phyloP scores from a whole-genome alignment of 352 stramenopile genomes.

The Phytophthora tubulina region DNA sequence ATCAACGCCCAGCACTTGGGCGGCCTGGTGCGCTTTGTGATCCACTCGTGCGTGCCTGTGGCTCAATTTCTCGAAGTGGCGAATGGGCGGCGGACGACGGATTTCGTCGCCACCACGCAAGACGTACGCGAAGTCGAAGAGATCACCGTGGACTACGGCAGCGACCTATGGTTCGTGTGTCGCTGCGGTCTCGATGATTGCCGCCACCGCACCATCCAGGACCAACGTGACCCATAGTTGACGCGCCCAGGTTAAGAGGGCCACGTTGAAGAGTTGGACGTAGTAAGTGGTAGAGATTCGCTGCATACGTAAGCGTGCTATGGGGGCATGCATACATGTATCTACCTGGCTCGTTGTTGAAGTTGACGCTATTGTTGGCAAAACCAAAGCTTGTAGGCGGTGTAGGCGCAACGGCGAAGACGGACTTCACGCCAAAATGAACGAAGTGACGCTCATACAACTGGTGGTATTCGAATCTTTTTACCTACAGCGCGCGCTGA shows the following conservation, averaged over 20 bases:
- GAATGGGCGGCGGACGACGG: neutral
- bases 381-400: too few relatives aligned
- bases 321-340: neutral
- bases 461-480: too few relatives aligned
- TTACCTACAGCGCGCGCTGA: too few relatives aligned
- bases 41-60: neutral
- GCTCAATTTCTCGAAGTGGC: neutral
- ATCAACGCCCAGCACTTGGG: neutral
- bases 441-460: too few relatives aligned
- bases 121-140: neutral
- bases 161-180: constrained; percentile 13
- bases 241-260: too few relatives aligned
- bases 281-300: neutral
- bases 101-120: neutral
- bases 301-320: neutral
- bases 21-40: too few relatives aligned
- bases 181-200: neutral
- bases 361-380: neutral
- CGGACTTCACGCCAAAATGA: too few relatives aligned
- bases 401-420: too few relatives aligned
- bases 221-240: constrained; percentile 1
- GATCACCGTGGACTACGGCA: neutral
- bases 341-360: neutral
- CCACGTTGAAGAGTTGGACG: neutral
- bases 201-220: neutral